Evolutionary conservation across 202 grass and related monocot genomes (phyloP).

Genomic region (Brachypodium distachyon): DNA sequence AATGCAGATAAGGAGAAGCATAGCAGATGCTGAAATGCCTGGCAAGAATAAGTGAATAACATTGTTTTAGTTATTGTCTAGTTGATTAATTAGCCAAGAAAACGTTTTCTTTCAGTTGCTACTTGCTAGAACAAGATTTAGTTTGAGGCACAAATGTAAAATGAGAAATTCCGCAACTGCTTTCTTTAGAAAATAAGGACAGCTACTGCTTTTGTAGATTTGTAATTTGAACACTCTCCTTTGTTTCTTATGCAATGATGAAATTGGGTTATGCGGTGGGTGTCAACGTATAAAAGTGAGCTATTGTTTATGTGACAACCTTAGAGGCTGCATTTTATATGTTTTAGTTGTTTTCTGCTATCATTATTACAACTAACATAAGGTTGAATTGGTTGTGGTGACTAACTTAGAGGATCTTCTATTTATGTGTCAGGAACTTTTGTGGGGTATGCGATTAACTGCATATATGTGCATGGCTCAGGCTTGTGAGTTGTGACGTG

Average conservation of each 20-base stretch:
- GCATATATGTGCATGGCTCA: too few relatives aligned
- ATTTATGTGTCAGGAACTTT: too few relatives aligned
- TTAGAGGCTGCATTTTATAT: neutral
- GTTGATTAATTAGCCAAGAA: neutral
- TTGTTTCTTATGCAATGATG: neutral
- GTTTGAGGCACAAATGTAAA: neutral
- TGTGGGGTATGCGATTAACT: too few relatives aligned
- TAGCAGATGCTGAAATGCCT: slow-evolving; percentile 6
- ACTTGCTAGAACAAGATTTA: neutral
- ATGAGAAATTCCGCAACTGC: neutral
- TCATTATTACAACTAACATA: too few relatives aligned
- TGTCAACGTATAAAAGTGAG: too few relatives aligned
- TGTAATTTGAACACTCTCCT: neutral
- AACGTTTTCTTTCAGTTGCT: neutral
- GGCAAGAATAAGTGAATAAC: neutral
- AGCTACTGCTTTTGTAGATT: neutral
- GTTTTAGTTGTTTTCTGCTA: neutral
- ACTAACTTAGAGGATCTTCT: too few relatives aligned
- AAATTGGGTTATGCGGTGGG: neutral
- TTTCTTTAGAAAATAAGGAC: neutral
- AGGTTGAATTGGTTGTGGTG: too few relatives aligned
- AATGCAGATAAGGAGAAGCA: slow-evolving; percentile 7
- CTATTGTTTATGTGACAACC: neutral
- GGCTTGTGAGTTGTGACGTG: neutral
- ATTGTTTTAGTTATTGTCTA: neutral